Base-by-base conservation (phyloP, 176 grass and related monocot species). In the Musa troglodytarum region DNA sequence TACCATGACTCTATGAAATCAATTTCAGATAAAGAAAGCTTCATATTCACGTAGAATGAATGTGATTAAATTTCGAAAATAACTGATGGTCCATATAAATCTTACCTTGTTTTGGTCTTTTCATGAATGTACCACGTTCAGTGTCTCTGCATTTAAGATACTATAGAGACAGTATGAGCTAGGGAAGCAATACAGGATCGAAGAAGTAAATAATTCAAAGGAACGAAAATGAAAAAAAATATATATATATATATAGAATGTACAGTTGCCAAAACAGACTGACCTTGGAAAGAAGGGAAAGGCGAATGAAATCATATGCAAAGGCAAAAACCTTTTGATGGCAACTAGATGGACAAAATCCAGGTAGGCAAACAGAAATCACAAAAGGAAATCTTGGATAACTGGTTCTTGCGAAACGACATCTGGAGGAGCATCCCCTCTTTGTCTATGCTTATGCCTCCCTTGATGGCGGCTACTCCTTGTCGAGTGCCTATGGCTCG, bases 341-440 rank as follows among this genome's bases (percentile, higher is more conserved):
- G 51, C 21, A 57, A 43, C 34, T 43, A 43, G 34, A 43, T 0
- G 34, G 34, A 43, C 34, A 43, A 6, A 43, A 43, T 43, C 34
- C 34, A 34, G 4, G 21, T 34, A 25, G 22, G 23, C 12, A 56
- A 25, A 76, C 7, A 16, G 17, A 2, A 53, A 65, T 82, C 88
- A 98, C 56, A 98, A 86, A 84, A 98, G 90, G 66, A 98, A 93
- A 93, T 98, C 90, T 81, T 91, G 87, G 74, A 96, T 87, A 55
- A 84, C 85, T 53, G 87, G 81, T 84, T 81, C 73, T 76, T 88
- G 84, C 76, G 77, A 75, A 82, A 81, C 34, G 24, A 72, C 76
- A 65, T 81, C 80, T 73, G 54, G 59, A 65, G 68, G n/a, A 74
- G 63, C 73, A 28, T 68, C 74, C 67, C 84, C 72, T 67, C 78